Base-by-base conservation (phyloP, 495 filamentous ascomycete genomes). In the Neurospora tetrasperma region DNA sequence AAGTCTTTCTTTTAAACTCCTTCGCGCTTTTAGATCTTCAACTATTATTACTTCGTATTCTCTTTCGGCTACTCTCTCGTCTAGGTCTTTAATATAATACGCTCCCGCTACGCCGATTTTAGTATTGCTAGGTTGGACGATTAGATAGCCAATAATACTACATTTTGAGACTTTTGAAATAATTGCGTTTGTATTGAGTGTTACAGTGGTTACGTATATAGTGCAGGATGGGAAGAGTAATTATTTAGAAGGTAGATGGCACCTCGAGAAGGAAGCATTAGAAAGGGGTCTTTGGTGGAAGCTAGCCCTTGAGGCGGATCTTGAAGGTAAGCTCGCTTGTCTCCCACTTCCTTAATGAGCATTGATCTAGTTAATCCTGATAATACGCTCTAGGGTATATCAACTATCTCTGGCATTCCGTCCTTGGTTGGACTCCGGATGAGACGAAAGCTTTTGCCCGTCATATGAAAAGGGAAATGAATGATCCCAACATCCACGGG, bases 251-350 rank as follows among this genome's bases (percentile, higher is more conserved):
- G 72, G 72, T 18, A 5, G 5, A 0, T 73, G 69, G 72, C 72
- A 43, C 41, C 3, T 44, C 0, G 20, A 38, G 1, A 23, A 66
- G 69, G 18, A 42, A 39, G 40, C n/a, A 20, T 35, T 3, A 40
- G 82, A 87, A 74, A 80, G 88, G 40, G 88, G 87, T 2, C 75
- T 77, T 35, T 83, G 75, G 41, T 71, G 69, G 9, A 74, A 79
- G 20, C n/a, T n/a, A 66, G 79, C 78, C n/a, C 44, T 82, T 7
- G 77, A 78, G 27, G 72, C 75, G 42, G 82, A 83, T 23, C 71
- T 76, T 16, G 82, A 82, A 62, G 82, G 82, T 46, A 78, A 86
- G 8, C 14, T 62, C 0, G 54, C 12, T 16, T 0, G 48, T 12
- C 72, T 71, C 74, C 9, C 20, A 46, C 9, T 48, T 59, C 8